Conservation (phyloP, 495 filamentous ascomycete species). For the Tuber indicum region DNA sequence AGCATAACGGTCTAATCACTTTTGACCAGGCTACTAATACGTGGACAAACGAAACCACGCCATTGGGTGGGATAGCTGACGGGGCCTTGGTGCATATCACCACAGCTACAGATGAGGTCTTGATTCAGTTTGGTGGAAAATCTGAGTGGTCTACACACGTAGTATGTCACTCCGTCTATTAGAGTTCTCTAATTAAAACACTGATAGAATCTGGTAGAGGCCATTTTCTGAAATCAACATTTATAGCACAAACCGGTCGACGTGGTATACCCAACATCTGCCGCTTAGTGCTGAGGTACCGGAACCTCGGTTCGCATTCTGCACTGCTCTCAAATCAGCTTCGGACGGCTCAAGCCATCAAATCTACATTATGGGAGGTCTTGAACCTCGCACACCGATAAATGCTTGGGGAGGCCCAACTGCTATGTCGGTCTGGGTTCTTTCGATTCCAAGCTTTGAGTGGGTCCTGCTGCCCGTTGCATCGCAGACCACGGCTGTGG, state of each 20-base stretch:
- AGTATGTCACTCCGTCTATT: neutral
- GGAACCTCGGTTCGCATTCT: constrained; percentile 9
- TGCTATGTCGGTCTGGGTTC: constrained; percentile 8
- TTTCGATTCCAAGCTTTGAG: constrained; percentile 12
- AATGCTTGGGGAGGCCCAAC: neutral
- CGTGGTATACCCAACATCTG: constrained; percentile 16
- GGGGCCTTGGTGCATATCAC: neutral
- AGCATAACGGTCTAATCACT: neutral
- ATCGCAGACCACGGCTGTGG: neutral
- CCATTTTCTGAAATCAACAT: constrained; percentile 11
- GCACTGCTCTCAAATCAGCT: constrained; percentile 2
- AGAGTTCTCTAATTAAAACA: neutral
- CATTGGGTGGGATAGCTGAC: neutral
- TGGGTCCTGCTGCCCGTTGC: constrained; percentile 8
- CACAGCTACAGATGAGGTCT: constrained; percentile 9
- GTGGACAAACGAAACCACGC: constrained; percentile 14
- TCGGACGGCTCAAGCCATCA: constrained; percentile 18
- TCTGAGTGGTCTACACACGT: neutral
- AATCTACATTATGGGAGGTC: constrained; percentile 11
- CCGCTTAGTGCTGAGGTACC: neutral
- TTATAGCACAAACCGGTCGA: constrained; percentile 14
- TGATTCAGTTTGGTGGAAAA: constrained; percentile 18
- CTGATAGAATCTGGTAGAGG: neutral
- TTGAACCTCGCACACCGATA: neutral
- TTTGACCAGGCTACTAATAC: constrained; percentile 9